Evolutionary conservation across 176 grass and related monocot species (phyloP).

Genomic region (Ananas comosus): DNA sequence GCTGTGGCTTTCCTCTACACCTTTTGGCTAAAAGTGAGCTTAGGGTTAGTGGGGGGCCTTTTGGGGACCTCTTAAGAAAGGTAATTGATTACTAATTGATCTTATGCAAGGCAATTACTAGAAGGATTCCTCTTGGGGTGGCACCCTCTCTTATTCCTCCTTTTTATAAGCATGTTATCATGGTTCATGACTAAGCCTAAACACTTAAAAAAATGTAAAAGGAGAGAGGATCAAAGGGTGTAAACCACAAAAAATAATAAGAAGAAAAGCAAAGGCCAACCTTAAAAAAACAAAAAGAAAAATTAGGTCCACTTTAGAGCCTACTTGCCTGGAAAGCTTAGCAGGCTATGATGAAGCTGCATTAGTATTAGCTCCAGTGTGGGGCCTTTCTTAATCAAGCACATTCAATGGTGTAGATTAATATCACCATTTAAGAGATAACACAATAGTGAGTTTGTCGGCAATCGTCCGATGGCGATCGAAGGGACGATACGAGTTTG

Average conservation of each 20-base stretch:
- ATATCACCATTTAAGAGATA: neutral
- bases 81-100: slow-evolving; percentile 13
- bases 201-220: slow-evolving; percentile 26
- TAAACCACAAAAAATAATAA: slow-evolving; percentile 20
- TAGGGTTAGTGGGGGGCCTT: slow-evolving; percentile 16
- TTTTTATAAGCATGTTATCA: slow-evolving; percentile 16
- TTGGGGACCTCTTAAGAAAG: slow-evolving; percentile 6
- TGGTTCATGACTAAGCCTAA: slow-evolving; percentile 41
- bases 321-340: slow-evolving; percentile 46
- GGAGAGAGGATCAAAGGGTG: slow-evolving; percentile 27
- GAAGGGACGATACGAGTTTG: neutral
- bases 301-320: slow-evolving; percentile 18
- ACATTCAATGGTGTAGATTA: neutral
- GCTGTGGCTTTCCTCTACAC: slow-evolving; percentile 2
- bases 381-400: slow-evolving; percentile 10
- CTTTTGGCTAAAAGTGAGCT: slow-evolving; percentile 26
- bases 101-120: slow-evolving; percentile 16
- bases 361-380: slow-evolving; percentile 3
- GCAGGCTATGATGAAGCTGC: slow-evolving; percentile 15
- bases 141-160: neutral
- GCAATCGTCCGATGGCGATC: neutral
- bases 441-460: neutral
- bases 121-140: slow-evolving; percentile 44
- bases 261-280: slow-evolving; percentile 31
- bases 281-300: slow-evolving; percentile 23